phyloP scores from a whole-genome alignment of 2,329 filamentous ascomycete genomes.

The Xylaria multiplex region DNA sequence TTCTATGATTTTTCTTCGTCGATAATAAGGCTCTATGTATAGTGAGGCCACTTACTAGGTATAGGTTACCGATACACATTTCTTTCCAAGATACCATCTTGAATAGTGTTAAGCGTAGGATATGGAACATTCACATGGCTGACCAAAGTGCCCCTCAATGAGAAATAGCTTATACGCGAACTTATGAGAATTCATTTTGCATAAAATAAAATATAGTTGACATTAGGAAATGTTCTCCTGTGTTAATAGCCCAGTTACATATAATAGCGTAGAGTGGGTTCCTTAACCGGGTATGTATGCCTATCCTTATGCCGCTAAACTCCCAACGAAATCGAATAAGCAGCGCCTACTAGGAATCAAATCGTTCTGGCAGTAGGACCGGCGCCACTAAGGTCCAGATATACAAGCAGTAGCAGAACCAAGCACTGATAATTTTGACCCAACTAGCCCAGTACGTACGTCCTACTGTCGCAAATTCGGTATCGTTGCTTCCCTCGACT shows the following conservation, averaged over 20 bases:
- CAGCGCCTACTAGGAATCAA: slow-evolving; percentile 65
- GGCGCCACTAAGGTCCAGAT: slow-evolving; percentile 92
- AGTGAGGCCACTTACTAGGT: no score
- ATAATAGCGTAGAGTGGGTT: slow-evolving; percentile 1
- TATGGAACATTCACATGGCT: no score
- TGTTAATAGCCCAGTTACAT: slow-evolving; percentile 2
- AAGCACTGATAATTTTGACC: slow-evolving; percentile 98
- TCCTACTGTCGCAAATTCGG: slow-evolving; percentile 90
- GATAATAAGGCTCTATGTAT: no score
- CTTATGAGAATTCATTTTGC: background rate
- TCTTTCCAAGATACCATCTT: no score
- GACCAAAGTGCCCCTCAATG: background rate
- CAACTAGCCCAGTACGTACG: slow-evolving; percentile 97
- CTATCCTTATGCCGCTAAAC: slow-evolving; percentile 26
- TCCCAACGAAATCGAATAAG: slow-evolving; percentile 12
- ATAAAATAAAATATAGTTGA: background rate
- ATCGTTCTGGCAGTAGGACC: slow-evolving; percentile 84
- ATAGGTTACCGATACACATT: no score
- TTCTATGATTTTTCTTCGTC: no score
- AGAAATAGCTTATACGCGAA: background rate
- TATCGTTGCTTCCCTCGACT: slow-evolving; percentile 66
- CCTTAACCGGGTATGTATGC: slow-evolving; percentile 20
- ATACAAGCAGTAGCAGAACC: slow-evolving; percentile 96
- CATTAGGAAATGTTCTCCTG: background rate
- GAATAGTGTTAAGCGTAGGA: no score